phyloP scores from a whole-genome alignment of 1,139 yeast genomes.

The Sugiyamaella xylanicola region DNA sequence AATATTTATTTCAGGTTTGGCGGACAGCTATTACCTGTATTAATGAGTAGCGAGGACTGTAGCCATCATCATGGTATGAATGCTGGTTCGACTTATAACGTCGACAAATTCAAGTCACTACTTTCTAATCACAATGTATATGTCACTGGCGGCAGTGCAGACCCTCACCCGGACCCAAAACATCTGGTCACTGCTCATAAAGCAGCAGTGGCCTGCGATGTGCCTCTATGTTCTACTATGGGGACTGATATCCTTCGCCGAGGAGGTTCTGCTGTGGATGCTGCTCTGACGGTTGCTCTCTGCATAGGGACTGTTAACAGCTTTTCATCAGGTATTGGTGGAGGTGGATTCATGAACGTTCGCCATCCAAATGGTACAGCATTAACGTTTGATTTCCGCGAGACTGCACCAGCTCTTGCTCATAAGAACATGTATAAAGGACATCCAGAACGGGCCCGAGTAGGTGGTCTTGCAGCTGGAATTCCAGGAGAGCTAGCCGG shows the following conservation, averaged over 20 bases:
- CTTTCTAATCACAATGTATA: neutral
- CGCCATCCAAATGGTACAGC: slow-evolving; percentile 50
- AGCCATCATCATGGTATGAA: neutral
- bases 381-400: slow-evolving; percentile 81
- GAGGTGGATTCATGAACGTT: slow-evolving; percentile 78
- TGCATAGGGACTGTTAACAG: slow-evolving; percentile 86
- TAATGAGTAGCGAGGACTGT: neutral
- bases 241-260: slow-evolving; percentile 59
- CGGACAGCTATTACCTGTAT: neutral
- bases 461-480: slow-evolving; percentile 85
- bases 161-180: slow-evolving; percentile 41
- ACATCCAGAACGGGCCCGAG: slow-evolving; percentile 52
- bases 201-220: slow-evolving; percentile 73
- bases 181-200: slow-evolving; percentile 39
- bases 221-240: slow-evolving; percentile 67
- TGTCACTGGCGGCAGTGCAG: slow-evolving; percentile 23
- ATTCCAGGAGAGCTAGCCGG: slow-evolving; percentile 93
- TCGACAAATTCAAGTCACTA: neutral
- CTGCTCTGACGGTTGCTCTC: slow-evolving; percentile 83
- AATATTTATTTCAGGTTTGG: neutral
- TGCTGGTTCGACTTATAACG: neutral
- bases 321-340: slow-evolving; percentile 90
- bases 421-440: slow-evolving; percentile 65
- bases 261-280: slow-evolving; percentile 88
- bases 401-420: slow-evolving; percentile 73